Evolutionary conservation across 805 yeast genomes (phyloP).

Genomic region (Candida sithepensis): DNA sequence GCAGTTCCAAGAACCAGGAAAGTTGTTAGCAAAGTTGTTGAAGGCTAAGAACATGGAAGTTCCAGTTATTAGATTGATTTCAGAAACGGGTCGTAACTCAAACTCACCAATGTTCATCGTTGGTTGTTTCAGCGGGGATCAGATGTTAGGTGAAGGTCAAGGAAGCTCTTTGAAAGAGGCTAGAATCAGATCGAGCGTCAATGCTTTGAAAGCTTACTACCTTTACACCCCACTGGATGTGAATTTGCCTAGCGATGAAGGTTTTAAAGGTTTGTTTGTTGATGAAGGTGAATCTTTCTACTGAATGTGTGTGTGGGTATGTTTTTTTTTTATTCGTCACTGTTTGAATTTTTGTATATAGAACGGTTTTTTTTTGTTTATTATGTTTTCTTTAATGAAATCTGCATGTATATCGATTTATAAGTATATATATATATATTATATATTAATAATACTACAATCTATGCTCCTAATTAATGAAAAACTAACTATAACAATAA

Average conservation of each 20-base stretch:
- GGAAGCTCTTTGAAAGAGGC: conserved; percentile 91
- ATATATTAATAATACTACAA: background rate
- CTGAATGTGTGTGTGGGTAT: conserved; percentile 7
- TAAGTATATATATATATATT: too few relatives aligned
- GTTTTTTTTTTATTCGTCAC: background rate
- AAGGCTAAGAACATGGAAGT: conserved; percentile 67
- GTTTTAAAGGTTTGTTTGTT: conserved; percentile 34
- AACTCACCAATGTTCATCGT: conserved; percentile 83
- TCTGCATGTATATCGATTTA: background rate
- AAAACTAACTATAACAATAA: too few relatives aligned
- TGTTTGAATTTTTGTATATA: conserved; percentile 15
- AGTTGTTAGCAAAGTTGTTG: conserved; percentile 76
- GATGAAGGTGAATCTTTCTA: conserved; percentile 36
- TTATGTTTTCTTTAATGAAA: background rate
- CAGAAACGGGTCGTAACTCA: conserved; percentile 90
- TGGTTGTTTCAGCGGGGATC: conserved; percentile 82
- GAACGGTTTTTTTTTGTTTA: background rate
- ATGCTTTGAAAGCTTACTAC: conserved; percentile 88
- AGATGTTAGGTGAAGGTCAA: conserved; percentile 88
- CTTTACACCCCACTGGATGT: conserved; percentile 76
- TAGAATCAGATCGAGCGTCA: conserved; percentile 85
- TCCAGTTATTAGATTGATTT: conserved; percentile 78
- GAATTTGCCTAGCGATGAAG: conserved; percentile 57
- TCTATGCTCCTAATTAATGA: background rate
- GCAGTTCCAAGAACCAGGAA: conserved; percentile 78